Conservation (phyloP, 2,329 filamentous ascomycete genomes). For the Colletotrichum camelliae region DNA sequence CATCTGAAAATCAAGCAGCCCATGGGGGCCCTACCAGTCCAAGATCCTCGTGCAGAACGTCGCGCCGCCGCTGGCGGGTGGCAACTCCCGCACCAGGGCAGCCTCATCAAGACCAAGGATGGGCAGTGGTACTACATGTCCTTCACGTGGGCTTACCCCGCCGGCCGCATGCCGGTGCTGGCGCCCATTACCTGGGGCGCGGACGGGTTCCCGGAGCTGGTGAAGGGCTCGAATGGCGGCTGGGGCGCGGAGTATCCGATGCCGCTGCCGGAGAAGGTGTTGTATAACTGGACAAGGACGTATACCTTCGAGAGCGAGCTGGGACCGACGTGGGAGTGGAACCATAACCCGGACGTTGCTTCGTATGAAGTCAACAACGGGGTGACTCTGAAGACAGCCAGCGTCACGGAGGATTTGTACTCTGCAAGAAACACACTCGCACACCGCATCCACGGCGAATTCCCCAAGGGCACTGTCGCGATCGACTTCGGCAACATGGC, state of each 20-base stretch:
- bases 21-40: constrained; percentile 58
- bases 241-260: constrained; percentile 53
- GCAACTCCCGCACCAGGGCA: constrained; percentile 60
- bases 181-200: constrained; percentile 57
- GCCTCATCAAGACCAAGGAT: constrained; percentile 54
- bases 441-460: constrained; percentile 50
- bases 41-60: constrained; percentile 49
- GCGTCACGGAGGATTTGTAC: constrained; percentile 57
- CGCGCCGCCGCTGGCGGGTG: constrained; percentile 45
- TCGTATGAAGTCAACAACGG: constrained; percentile 50
- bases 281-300: constrained; percentile 36
- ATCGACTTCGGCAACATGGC: constrained; percentile 54
- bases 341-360: constrained; percentile 61
- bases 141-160: constrained; percentile 61
- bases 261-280: constrained; percentile 29
- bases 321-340: constrained; percentile 62
- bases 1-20: constrained; percentile 53
- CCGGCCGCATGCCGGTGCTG: constrained; percentile 61
- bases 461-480: constrained; percentile 51
- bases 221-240: constrained; percentile 45
- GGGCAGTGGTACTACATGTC: constrained; percentile 65
- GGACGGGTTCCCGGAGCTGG: constrained; percentile 55
- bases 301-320: constrained; percentile 51
- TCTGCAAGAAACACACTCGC: constrained; percentile 52
- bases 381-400: constrained; percentile 52